phyloP scores from a whole-genome alignment of 176 grass and related monocot species.

The Oryza meyeriana region DNA sequence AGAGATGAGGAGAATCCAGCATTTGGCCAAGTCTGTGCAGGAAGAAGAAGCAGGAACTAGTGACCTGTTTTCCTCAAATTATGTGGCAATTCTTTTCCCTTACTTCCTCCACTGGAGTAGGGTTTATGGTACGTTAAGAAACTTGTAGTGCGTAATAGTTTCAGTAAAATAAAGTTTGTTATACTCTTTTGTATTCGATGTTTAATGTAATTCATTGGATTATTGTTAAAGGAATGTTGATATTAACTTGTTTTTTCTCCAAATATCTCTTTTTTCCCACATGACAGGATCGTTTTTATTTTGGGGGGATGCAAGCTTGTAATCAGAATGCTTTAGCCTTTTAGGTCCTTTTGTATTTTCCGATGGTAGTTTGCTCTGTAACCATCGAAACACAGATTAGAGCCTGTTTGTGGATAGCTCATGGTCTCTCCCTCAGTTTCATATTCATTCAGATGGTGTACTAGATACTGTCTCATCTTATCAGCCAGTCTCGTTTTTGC shows the following conservation, averaged over 20 bases:
- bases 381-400: not conserved
- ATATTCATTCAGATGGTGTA: no score
- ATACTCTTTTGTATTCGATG: not conserved
- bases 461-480: no score
- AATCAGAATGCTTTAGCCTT: not conserved
- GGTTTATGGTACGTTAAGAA: conserved; percentile 55
- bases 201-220: not conserved
- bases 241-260: no score
- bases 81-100: conserved; percentile 53
- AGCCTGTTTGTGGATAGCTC: not conserved
- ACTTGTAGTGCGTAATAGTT: not conserved
- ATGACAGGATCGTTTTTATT: no score
- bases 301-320: not conserved
- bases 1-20: conserved; percentile 61
- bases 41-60: not conserved
- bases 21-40: conserved; percentile 1
- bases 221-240: not conserved
- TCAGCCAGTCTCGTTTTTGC: not conserved
- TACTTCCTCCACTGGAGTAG: conserved; percentile 59
- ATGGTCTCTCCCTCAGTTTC: not conserved
- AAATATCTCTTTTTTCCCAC: no score
- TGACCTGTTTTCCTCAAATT: conserved; percentile 30
- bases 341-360: not conserved
- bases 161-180: conserved; percentile 9
- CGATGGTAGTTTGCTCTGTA: not conserved